phyloP scores from a whole-genome alignment of 192 early-diverging fungal species.

The Coemansia sp. region DNA sequence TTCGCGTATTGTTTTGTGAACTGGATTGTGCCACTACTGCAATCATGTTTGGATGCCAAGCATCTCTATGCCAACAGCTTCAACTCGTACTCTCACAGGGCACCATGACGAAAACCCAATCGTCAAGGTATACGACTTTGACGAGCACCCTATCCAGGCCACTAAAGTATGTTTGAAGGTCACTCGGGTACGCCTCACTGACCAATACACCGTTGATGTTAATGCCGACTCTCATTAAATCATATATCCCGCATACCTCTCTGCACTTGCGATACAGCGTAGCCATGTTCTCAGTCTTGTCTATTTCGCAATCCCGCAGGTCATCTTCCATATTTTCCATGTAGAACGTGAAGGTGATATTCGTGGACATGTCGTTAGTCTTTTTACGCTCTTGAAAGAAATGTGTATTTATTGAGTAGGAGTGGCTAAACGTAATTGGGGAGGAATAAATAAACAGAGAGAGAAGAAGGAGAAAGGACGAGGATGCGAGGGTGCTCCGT shows the following conservation, averaged over 20 bases:
- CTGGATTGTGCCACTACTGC: too few species aligned
- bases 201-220: background rate
- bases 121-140: too few species aligned
- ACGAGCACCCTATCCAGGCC: background rate
- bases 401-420: background rate
- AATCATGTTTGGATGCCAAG: too few species aligned
- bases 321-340: background rate
- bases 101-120: too few species aligned
- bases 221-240: background rate
- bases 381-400: background rate
- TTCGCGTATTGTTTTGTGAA: too few species aligned
- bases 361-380: background rate
- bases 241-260: background rate
- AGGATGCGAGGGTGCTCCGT: too few species aligned
- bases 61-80: too few species aligned
- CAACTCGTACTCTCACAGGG: too few species aligned
- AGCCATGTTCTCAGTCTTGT: background rate
- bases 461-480: too few species aligned
- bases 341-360: background rate
- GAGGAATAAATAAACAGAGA: too few species aligned
- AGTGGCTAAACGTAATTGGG: background rate
- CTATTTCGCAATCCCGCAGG: background rate
- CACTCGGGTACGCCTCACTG: background rate
- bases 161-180: background rate
- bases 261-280: background rate